Evolutionary conservation across 345 rosid genomes (phyloP), one percentile per base, ranked within the genome.

Genomic region (Gossypium raimondii): DNA sequence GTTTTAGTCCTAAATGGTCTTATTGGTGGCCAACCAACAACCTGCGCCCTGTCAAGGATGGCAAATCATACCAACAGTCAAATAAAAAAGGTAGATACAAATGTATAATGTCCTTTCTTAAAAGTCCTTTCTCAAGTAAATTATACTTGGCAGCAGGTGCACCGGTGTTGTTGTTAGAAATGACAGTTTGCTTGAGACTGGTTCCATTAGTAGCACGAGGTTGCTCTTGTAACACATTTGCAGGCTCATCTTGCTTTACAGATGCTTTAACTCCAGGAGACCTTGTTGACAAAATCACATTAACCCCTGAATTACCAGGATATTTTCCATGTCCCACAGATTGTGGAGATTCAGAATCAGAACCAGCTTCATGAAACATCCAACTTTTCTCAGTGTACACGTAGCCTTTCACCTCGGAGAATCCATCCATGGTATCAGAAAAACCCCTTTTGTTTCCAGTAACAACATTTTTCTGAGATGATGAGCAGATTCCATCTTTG

Each of bases 11-110:
- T 80, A 80, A 80, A 92, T 4, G 98, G 84, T 84, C 93, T 88
- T 7, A 93, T 81, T 13, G 98, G 98, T 43, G 98, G 97, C 98
- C 98, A 93, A 62, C 98, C 98, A 83, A 93, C 93, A 51, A 93
- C 96, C 77, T 89, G 96, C 27, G 96, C 93, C 89, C 97, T 93
- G 81, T 34, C 61, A 88, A 70, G 70, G 53, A 62, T 64, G 57
- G 22, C 52, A 77, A 34, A 60, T 9, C 69, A 78, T 3, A 66
- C 62, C 16, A 47, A 68, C 58, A 17, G 25, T 65, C 56, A 66
- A 22, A 47, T 52, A 6, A 44, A 58, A 67, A 53, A 9, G 17
- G 38, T 18, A 63, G 29, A 4, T 2, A 25, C 22, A 34, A 34
- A 34, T 5, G 41, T 34, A 34, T 34, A 34, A 5, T 34, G 41